A percentile compares a stretch with the other conserved stretches of the same genome.
These are phyloP conservation scores for Jasminum sambac DNA, from an alignment of 257 asterid species.

Conservation along the genomic window DNA sequence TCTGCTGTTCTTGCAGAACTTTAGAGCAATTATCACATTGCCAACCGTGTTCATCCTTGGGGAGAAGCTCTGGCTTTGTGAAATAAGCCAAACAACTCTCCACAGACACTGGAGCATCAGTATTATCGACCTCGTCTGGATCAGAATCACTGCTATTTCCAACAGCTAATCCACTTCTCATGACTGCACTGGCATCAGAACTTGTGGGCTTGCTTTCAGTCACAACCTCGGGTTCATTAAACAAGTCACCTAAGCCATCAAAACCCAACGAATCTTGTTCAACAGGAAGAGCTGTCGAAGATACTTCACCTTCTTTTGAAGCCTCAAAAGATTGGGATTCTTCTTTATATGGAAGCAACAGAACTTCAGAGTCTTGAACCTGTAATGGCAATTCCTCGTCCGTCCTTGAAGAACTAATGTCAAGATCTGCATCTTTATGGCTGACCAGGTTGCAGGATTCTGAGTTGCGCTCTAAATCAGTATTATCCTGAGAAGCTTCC, in stretches of 20 bases:
- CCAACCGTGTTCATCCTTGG: slow-evolving; percentile 92
- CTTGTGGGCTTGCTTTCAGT: slow-evolving; percentile 32
- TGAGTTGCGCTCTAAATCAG: slow-evolving; percentile 28
- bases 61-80: slow-evolving; percentile 73
- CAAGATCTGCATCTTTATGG: slow-evolving; percentile 34
- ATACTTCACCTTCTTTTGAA: slow-evolving; percentile 28
- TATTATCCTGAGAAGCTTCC: slow-evolving; percentile 34
- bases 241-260: slow-evolving; percentile 75
- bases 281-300: slow-evolving; percentile 35
- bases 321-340: slow-evolving; percentile 37
- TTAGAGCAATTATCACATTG: slow-evolving; percentile 89
- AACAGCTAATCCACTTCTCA: slow-evolving; percentile 36
- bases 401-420: slow-evolving; percentile 31
- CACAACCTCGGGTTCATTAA: slow-evolving; percentile 71
- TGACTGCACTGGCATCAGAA: slow-evolving; percentile 35
- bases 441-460: slow-evolving; percentile 37
- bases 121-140: slow-evolving; percentile 81
- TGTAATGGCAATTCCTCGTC: slow-evolving; percentile 45
- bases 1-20: slow-evolving; percentile 47
- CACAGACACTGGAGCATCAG: slow-evolving; percentile 78
- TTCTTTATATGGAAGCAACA: slow-evolving; percentile 55
- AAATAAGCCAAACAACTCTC: slow-evolving; percentile 82
- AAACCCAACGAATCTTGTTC: slow-evolving; percentile 53
- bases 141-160: slow-evolving; percentile 78
- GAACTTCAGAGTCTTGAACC: slow-evolving; percentile 45